Base-by-base conservation (phyloP, 129 eudicot genomes). In the Arctium lappa region DNA sequence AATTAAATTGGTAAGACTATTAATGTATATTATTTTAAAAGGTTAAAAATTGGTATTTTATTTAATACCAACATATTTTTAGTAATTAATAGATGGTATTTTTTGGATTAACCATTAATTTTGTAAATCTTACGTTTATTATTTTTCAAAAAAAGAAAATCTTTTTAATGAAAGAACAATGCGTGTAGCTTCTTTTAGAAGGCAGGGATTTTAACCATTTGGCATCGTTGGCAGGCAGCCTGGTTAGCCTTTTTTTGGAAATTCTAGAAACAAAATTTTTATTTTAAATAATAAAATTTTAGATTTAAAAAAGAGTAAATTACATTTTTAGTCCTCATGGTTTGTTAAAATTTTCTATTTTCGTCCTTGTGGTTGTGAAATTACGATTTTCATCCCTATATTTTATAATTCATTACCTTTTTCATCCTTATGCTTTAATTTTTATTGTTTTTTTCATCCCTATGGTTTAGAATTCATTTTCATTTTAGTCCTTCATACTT, bases 161-260 rank as follows among this genome's bases (percentile, higher is more conserved):
- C 30, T 60, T 60, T 31, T 70, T 4, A 5, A 8, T 77, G 78
- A 69, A 69, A 83, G 72, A 50, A 36, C 11, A 56, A 83, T 76
- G 34, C 30, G 53, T 46, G 9, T 80, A 50, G 86, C 48, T 83
- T 83, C 44, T 53, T 83, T 70, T 77, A 22, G 39, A 83, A 83
- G 86, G 73, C 82, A 83, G 48, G 72, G 13, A 9, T 36, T 69
- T 39, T 39, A 65, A 63, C 69, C 81, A 83, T 83, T 76, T 76
- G 86, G 78, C 86, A 83, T 50, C 46, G 86, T 36, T 77, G 86
- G 86, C 77, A 69, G 72, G 56, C 80, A 75, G 85, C 31, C 76
- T 75, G 76, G 76, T 83, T 83, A 81, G 71, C 18, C 8, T n/a
- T 13, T 60, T 60, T 56, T 60, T 60, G 0, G 29, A 29, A 33